A percentile compares a stretch with the other conserved stretches of the same genome.
Conservation (phyloP, 768 basidiomycete species). For the Lactarius trivialis region DNA sequence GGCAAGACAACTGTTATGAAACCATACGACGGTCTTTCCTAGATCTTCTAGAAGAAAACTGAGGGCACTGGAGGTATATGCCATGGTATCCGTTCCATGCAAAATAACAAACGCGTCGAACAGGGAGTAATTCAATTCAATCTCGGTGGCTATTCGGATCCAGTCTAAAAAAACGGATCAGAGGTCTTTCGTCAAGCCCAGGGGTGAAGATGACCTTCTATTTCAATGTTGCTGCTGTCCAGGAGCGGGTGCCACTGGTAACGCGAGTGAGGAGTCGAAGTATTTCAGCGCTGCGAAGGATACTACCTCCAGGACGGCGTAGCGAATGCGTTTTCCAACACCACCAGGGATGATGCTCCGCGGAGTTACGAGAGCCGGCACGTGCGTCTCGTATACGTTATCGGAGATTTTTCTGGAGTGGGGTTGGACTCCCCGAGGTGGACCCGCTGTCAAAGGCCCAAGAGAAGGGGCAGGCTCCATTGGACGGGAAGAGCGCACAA, state of each 20-base stretch:
- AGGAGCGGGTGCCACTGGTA: conserved; percentile 78
- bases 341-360: conserved; percentile 55
- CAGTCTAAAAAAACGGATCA: conserved; percentile 51
- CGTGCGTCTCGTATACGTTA: conserved; percentile 60
- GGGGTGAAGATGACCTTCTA: conserved; percentile 44
- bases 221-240: conserved; percentile 87
- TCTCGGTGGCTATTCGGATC: conserved; percentile 86
- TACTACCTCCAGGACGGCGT: conserved; percentile 82
- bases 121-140: conserved; percentile 78
- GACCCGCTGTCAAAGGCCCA: conserved; percentile 25
- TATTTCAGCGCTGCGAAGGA: conserved; percentile 4
- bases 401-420: conserved; percentile 46
- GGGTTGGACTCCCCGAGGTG: conserved; percentile 27
- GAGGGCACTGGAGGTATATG: conserved; percentile 81
- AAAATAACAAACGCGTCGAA: conserved; percentile 91
- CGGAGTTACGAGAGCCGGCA: conserved; percentile 80
- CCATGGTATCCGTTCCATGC: conserved; percentile 91
- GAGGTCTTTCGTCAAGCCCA: background rate
- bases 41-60: conserved; percentile 90
- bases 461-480: conserved; percentile 44
- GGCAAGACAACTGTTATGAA: background rate
- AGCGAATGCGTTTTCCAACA: conserved; percentile 66
- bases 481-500: conserved; percentile 65
- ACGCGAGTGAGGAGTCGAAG: conserved; percentile 9
- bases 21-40: conserved; percentile 77